These are phyloP conservation scores for Mycosphaerella sp. DNA, from an alignment of 2,329 filamentous ascomycete species.

Conservation along the genomic window DNA sequence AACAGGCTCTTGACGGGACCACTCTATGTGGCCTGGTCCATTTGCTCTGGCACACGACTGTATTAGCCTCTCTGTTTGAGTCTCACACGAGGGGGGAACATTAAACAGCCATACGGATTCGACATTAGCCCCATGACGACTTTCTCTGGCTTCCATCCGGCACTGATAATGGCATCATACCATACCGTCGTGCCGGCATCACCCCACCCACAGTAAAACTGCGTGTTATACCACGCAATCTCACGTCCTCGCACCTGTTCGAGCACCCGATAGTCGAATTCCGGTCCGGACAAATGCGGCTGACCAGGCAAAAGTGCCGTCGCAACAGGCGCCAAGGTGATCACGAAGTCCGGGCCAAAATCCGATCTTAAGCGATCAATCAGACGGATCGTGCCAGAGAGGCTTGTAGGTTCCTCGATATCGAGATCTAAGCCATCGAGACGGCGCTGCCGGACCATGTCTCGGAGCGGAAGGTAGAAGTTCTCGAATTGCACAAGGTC, in stretches of 20 bases:
- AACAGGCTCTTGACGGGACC: slow-evolving; percentile 52
- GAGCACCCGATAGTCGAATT: slow-evolving; percentile 68
- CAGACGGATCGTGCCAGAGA: slow-evolving; percentile 54
- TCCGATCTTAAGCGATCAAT: slow-evolving; percentile 50
- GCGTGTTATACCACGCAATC: slow-evolving; percentile 71
- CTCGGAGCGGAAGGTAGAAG: slow-evolving; percentile 64
- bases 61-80: no score
- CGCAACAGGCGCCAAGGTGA: slow-evolving; percentile 77
- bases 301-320: slow-evolving; percentile 57
- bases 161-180: slow-evolving; percentile 50
- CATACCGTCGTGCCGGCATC: slow-evolving; percentile 50
- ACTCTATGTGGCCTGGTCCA: slow-evolving; percentile 52
- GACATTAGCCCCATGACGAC: slow-evolving; percentile 79
- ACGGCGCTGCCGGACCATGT: slow-evolving; percentile 55
- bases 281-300: slow-evolving; percentile 61
- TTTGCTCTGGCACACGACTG: no score
- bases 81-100: neutral
- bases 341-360: slow-evolving; percentile 65
- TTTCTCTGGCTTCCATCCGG: slow-evolving; percentile 66
- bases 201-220: slow-evolving; percentile 92
- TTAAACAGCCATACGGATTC: slow-evolving; percentile 47
- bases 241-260: slow-evolving; percentile 60
- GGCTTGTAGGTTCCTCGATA: slow-evolving; percentile 69
- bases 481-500: slow-evolving; percentile 59
- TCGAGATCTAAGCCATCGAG: slow-evolving; percentile 72